These are phyloP conservation scores for Emmonsiellopsis sp. DNA, from an alignment of 2,329 filamentous ascomycete species.

Conservation along the genomic window DNA sequence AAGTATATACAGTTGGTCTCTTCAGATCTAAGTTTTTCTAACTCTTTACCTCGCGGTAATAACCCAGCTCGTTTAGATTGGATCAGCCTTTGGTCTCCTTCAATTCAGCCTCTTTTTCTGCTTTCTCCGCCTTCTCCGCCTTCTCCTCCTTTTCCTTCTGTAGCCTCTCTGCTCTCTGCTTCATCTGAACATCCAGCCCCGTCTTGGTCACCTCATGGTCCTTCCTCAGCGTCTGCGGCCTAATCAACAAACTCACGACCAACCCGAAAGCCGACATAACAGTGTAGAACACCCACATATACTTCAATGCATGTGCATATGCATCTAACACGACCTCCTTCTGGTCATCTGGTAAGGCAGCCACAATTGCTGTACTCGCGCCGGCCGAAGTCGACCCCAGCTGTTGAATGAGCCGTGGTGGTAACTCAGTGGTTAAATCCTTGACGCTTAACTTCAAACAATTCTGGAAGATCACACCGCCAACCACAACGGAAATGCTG, in stretches of 20 bases:
- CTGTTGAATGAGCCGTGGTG: conserved; percentile 19
- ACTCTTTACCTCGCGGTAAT: neutral
- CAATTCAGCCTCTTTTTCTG: conserved; percentile 7
- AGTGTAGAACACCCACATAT: conserved; percentile 45
- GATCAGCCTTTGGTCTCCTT: neutral
- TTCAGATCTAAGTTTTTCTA: neutral
- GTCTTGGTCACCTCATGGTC: conserved; percentile 37
- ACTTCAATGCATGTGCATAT: conserved; percentile 36
- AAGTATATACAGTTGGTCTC: neutral
- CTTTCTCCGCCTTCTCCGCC: conserved; percentile 6
- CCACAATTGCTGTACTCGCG: conserved; percentile 25
- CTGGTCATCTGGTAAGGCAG: conserved; percentile 24
- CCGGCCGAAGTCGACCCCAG: conserved; percentile 18
- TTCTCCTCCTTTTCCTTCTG: conserved; percentile 14
- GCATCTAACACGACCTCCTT: conserved; percentile 30
- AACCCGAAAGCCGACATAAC: conserved; percentile 27
- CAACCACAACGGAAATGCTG: conserved; percentile 49
- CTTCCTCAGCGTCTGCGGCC: conserved; percentile 29
- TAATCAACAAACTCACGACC: conserved; percentile 32
- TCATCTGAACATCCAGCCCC: conserved; percentile 37
- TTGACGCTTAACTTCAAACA: conserved; percentile 13
- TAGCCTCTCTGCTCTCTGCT: conserved; percentile 28
- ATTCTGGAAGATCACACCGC: conserved; percentile 41
- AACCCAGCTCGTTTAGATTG: neutral
- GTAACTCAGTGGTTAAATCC: conserved; percentile 6